Evolutionary conservation across 768 basidiomycete species (phyloP), one percentile per base, ranked within the genome.

Genomic region (Serendipita sp.): DNA sequence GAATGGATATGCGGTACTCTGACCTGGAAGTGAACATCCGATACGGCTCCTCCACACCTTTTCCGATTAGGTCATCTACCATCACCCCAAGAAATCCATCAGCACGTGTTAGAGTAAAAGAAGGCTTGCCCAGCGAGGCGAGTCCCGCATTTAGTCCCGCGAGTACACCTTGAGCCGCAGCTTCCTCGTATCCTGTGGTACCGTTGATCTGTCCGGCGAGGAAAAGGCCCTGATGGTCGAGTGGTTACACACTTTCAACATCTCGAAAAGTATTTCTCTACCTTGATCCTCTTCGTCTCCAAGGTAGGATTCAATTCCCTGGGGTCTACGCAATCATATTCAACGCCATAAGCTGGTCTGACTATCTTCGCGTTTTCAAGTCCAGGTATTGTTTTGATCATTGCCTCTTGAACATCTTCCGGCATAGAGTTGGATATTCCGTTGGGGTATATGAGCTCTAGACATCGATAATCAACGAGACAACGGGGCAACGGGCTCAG

Each of bases 141-240:
- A 92, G 78, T 0, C 89, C 92, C 0, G 92, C 92, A 65, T 95
- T 94, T 62, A 89, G 84, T 1, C 92, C 92, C 1, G 92, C 92
- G 0, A 95, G 74, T n/a, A 83, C 76, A 7, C 92, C 92, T 72
- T 94, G 92, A 2, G 89, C 90, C 1, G 89, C 92, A 1, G 92
- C 92, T 75, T 95, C 92, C 72, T 95, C 92, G 71, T 95, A 95
- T 3, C 92, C 92, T 1, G 92, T 95, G 0, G 92, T 95, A 10
- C 88, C 88, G 68, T 93, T 94, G 70, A 94, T 94, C 73, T 94
- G 91, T 2, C 92, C 91, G 0, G 90, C 89, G 24, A 94, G 81
- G 74, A 88, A 94, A 2, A 94, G 79, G 1, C 91, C 91, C 82
- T 88, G 53, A 10, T 48, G 28, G 32, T 1, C 34, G 1, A 45